These are phyloP conservation scores for Coemansia umbellata DNA, from an alignment of 192 early-diverging fungal species.

Conservation along the genomic window DNA sequence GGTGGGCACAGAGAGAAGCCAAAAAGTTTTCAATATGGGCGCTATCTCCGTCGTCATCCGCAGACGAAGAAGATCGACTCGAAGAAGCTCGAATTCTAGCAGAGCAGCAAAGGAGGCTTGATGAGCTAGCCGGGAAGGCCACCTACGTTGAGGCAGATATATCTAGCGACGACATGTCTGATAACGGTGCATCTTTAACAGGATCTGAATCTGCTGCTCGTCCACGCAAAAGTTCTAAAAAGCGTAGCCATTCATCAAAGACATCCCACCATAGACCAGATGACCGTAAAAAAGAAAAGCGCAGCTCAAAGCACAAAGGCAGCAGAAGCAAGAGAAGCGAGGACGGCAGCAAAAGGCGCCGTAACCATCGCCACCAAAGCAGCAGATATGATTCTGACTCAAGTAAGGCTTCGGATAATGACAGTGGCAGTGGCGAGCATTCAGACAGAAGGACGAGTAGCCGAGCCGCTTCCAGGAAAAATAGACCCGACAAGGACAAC, in stretches of 20 bases:
- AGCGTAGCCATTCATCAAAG: background rate
- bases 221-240: constrained; percentile 1
- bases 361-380: background rate
- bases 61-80: constrained; percentile 42
- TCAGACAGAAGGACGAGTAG: too few species aligned
- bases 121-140: constrained; percentile 13
- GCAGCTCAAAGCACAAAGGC: constrained; percentile 13
- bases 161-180: background rate
- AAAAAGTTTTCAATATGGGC: constrained; percentile 55
- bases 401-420: background rate
- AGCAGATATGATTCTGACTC: constrained; percentile 10
- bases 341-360: background rate
- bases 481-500: background rate
- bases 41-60: constrained; percentile 53
- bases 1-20: constrained; percentile 40
- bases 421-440: background rate
- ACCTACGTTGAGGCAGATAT: constrained; percentile 8
- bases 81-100: constrained; percentile 34
- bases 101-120: constrained; percentile 16
- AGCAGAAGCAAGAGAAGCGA: constrained; percentile 4
- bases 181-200: background rate
- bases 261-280: background rate
- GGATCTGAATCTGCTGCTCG: background rate
- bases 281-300: constrained; percentile 19
- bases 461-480: too few species aligned